Evolutionary conservation across 108 stramenopile species (phyloP).

Genomic region (Mayamaea pseudoterrestris): DNA sequence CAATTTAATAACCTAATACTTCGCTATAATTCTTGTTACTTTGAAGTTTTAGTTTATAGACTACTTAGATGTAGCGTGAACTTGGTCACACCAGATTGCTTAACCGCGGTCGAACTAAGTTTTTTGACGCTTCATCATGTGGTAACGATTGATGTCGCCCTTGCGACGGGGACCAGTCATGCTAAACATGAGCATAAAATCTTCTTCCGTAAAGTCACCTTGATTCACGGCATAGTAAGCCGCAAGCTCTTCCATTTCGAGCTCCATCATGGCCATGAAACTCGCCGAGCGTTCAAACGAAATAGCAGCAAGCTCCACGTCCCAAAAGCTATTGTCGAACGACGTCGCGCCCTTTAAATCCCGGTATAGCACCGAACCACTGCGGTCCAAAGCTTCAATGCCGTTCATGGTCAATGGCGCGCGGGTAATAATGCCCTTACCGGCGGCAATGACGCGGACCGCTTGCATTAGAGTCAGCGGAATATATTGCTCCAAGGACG

Average conservation of each 20-base stretch:
- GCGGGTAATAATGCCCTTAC: conserved; percentile 42
- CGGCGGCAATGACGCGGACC: conserved; percentile 61
- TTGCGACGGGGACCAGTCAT: conserved; percentile 66
- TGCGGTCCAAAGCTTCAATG: conserved; percentile 68
- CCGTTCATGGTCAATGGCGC: conserved; percentile 69
- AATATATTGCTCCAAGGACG: conserved; percentile 78
- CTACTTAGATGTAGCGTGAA: too few relatives aligned
- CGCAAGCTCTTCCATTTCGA: conserved; percentile 68
- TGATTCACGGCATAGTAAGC: conserved; percentile 57
- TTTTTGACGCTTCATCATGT: conserved; percentile 43
- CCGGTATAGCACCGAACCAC: conserved; percentile 76
- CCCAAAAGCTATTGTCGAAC: conserved; percentile 82
- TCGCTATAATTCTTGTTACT: too few relatives aligned
- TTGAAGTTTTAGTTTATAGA: not conserved
- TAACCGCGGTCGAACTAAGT: too few relatives aligned
- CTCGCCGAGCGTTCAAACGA: conserved; percentile 74
- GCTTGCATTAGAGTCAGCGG: conserved; percentile 72
- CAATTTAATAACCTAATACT: not conserved
- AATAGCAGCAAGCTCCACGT: conserved; percentile 70
- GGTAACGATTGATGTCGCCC: conserved; percentile 56
- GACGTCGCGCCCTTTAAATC: conserved; percentile 77
- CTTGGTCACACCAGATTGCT: too few relatives aligned
- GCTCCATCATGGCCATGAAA: conserved; percentile 76
- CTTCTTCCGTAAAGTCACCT: conserved; percentile 57
- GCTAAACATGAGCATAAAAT: conserved; percentile 72